Percentiles rank a stretch among this genome's conserved stretches.
phyloP scores from a whole-genome alignment of 257 asterid genomes.

The Petunia secreta region DNA sequence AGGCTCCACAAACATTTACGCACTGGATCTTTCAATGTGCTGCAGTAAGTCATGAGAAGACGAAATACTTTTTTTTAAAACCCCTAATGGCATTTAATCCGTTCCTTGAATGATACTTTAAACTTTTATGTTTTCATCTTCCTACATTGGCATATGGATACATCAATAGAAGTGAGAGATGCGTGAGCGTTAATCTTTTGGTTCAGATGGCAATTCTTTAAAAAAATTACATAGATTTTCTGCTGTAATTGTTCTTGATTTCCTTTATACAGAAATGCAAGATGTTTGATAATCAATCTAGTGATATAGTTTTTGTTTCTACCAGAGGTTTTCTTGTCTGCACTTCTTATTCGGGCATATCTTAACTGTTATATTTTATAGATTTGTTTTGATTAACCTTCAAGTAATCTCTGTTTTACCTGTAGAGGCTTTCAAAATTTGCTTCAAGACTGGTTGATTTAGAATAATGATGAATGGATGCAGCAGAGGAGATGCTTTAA shows the following conservation, averaged over 20 bases:
- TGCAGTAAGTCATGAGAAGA: background rate
- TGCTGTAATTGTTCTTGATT: background rate
- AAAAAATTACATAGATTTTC: background rate
- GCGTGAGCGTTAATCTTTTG: too few species aligned
- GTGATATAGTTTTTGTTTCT: background rate
- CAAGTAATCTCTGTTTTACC: background rate
- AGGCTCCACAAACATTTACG: background rate
- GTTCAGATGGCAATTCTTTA: background rate
- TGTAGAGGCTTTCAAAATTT: background rate
- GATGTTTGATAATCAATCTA: background rate
- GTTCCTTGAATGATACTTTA: background rate
- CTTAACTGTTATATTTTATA: background rate
- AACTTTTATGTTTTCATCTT: background rate
- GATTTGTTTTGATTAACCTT: background rate
- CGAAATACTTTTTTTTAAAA: background rate
- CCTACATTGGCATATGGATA: background rate
- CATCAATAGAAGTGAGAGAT: slow-evolving; percentile 7
- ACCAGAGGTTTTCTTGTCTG: background rate
- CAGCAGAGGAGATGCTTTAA: background rate
- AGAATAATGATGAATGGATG: background rate
- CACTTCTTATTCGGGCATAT: background rate
- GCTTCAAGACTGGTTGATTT: background rate
- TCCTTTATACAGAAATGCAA: background rate
- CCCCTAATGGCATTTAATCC: slow-evolving; percentile 8
- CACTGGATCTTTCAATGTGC: background rate